Conservation (phyloP, 2,329 filamentous ascomycete species). For the Sarocladiaceae sp. region DNA sequence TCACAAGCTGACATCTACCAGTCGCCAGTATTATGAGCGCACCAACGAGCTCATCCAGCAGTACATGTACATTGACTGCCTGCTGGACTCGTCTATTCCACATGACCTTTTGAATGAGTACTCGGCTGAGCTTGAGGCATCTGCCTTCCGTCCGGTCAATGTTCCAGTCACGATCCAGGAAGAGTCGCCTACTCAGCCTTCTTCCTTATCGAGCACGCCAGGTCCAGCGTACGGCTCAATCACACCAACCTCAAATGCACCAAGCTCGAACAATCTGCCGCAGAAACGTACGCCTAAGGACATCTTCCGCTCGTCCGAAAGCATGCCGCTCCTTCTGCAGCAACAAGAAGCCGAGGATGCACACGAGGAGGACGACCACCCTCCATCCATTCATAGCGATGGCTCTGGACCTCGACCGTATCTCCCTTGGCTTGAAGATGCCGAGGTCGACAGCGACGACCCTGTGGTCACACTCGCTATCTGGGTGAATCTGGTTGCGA, state of each 20-base stretch:
- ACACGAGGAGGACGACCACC: conserved; percentile 36
- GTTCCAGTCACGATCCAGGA: conserved; percentile 75
- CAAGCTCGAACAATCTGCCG: conserved; percentile 31
- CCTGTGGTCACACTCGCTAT: conserved; percentile 82
- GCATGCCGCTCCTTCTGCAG: conserved; percentile 57
- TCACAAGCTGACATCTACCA: conserved; percentile 22
- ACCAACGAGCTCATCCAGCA: conserved; percentile 87
- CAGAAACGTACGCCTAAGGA: conserved; percentile 80
- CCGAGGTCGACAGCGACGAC: conserved; percentile 65
- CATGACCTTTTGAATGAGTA: conserved; percentile 92
- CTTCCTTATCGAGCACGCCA: conserved; percentile 18
- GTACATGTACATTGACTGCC: conserved; percentile 87
- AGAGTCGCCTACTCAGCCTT: conserved; percentile 41
- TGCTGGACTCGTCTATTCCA: conserved; percentile 88
- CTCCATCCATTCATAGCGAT: conserved; percentile 25
- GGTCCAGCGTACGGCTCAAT: conserved; percentile 21
- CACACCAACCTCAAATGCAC: conserved; percentile 14
- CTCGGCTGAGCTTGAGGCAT: conserved; percentile 54
- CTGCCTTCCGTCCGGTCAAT: conserved; percentile 49
- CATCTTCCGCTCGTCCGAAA: conserved; percentile 73
- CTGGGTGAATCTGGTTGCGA: conserved; percentile 78
- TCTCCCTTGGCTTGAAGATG: conserved; percentile 69
- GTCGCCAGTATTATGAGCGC: conserved; percentile 80
- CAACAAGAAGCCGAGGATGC: conserved; percentile 40
- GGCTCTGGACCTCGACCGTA: conserved; percentile 43